Conservation (phyloP, 441 rosid species). For the Gossypium trilobum region DNA sequence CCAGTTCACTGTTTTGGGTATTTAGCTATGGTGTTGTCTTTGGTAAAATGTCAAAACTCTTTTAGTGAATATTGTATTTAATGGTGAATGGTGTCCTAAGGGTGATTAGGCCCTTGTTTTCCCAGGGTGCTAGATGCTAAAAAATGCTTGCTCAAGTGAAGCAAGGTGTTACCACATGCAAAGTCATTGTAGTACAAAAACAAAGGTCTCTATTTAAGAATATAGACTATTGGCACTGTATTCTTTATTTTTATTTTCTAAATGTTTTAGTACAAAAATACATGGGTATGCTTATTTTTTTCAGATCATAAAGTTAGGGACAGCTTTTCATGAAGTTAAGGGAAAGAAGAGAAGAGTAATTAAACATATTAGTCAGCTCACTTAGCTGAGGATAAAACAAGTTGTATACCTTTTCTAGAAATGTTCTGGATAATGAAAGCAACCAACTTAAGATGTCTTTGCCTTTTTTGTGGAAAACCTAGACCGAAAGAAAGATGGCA, state of each 20-base stretch:
- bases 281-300: neutral
- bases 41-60: neutral
- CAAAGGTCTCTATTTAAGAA: neutral
- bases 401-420: neutral
- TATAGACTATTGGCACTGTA: neutral
- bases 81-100: neutral
- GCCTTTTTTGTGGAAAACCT: neutral
- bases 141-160: neutral
- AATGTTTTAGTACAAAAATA: neutral
- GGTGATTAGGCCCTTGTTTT: neutral
- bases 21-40: slow-evolving; percentile 11
- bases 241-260: neutral
- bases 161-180: neutral
- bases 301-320: neutral
- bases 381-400: neutral
- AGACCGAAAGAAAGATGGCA: neutral
- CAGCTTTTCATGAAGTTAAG: neutral
- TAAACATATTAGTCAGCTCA: neutral
- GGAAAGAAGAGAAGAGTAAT: neutral
- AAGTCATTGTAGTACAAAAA: neutral
- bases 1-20: slow-evolving; percentile 16
- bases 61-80: neutral
- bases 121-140: neutral
- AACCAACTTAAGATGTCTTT: neutral
- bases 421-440: neutral